These are phyloP conservation scores for Rubus parviflorus DNA, from an alignment of 306 rosid genomes.

Conservation along the genomic window DNA sequence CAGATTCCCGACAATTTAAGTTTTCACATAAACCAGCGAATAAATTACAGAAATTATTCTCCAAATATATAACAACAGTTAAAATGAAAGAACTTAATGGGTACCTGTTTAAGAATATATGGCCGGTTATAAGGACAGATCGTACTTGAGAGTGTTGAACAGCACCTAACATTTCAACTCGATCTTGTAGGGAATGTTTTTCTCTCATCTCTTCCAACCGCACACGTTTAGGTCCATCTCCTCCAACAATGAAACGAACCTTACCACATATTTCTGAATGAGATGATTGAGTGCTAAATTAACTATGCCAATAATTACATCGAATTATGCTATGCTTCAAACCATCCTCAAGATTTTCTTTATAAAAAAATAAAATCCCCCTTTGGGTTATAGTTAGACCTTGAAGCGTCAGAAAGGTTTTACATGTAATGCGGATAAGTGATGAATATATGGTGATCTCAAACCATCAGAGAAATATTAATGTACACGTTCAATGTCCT, in stretches of 20 bases:
- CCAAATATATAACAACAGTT: neutral
- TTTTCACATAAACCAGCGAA: neutral
- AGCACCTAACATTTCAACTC: conserved; percentile 93
- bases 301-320: conserved; percentile 14
- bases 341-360: neutral
- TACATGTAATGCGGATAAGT: neutral
- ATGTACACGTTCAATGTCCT: neutral
- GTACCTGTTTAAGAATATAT: conserved; percentile 90
- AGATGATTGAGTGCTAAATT: conserved; percentile 16
- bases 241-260: conserved; percentile 90
- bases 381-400: neutral
- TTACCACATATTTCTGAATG: conserved; percentile 36
- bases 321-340: neutral
- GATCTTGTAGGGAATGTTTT: conserved; percentile 89
- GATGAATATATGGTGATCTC: neutral
- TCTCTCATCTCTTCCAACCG: conserved; percentile 97
- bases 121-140: conserved; percentile 76
- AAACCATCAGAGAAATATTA: neutral
- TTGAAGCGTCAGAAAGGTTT: neutral
- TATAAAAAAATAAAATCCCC: neutral
- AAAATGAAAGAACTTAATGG: neutral
- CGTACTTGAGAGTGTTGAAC: conserved; percentile 80
- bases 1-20: neutral
- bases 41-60: neutral
- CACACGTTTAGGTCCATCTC: conserved; percentile 94